phyloP scores from a whole-genome alignment of 2,329 filamentous ascomycete genomes.

The Fusarium sp. region DNA sequence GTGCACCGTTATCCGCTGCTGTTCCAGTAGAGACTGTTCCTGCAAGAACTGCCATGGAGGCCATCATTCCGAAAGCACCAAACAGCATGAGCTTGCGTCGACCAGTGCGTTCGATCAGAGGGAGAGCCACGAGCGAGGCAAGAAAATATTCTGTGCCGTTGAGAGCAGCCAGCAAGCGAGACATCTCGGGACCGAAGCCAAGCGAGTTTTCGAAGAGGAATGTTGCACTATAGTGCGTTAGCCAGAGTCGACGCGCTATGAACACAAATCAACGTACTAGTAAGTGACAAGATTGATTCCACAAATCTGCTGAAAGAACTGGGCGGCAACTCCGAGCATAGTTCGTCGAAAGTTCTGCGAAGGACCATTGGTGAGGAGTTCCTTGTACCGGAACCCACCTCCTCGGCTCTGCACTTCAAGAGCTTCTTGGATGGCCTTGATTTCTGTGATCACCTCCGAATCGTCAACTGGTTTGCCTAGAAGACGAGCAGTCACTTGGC shows the following conservation, averaged over 20 bases:
- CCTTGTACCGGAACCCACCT: conserved; percentile 44
- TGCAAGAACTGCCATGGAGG: conserved; percentile 69
- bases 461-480: conserved; percentile 42
- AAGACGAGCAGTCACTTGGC: conserved; percentile 41
- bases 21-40: conserved; percentile 47
- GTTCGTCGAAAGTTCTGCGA: conserved; percentile 58
- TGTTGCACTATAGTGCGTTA: background rate
- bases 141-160: conserved; percentile 60
- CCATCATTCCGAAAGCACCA: conserved; percentile 73
- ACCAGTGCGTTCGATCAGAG: conserved; percentile 63
- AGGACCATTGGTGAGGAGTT: conserved; percentile 57
- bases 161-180: conserved; percentile 66
- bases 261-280: conserved; percentile 39
- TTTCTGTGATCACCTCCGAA: conserved; percentile 39
- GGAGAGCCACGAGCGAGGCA: conserved; percentile 53
- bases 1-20: conserved; percentile 44
- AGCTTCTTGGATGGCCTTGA: conserved; percentile 59
- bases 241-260: background rate
- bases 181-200: conserved; percentile 57
- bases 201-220: conserved; percentile 56
- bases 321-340: conserved; percentile 35
- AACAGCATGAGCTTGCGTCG: conserved; percentile 73
- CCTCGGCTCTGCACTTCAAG: conserved; percentile 46
- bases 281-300: conserved; percentile 53
- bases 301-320: conserved; percentile 46